A percentile compares a stretch with the other conserved stretches of the same genome.
These are phyloP conservation scores for Amoeboradix gromovi DNA, from an alignment of 371 early-diverging fungal species.

Conservation along the genomic window DNA sequence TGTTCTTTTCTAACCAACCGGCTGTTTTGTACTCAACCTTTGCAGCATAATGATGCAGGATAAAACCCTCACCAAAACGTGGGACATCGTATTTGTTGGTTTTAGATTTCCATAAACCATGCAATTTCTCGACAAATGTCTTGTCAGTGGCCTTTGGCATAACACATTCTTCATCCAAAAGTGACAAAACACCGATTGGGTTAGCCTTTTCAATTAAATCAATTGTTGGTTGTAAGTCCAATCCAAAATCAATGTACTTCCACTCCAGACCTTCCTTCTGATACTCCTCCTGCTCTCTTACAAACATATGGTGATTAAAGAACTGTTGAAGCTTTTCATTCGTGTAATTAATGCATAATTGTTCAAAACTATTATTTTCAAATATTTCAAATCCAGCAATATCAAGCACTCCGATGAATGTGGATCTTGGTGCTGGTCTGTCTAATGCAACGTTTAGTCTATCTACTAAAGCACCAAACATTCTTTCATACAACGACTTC, in stretches of 20 bases:
- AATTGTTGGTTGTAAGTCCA: constrained; percentile 95
- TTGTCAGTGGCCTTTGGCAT: constrained; percentile 92
- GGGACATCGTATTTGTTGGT: constrained; percentile 57
- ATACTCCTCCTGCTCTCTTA: constrained; percentile 96
- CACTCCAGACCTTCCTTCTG: constrained; percentile 87
- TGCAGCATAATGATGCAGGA: constrained; percentile 90
- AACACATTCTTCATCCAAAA: constrained; percentile 97
- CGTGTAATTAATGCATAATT: constrained; percentile 98
- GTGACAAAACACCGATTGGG: constrained; percentile 91
- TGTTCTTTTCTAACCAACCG: constrained; percentile 97
- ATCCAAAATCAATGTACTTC: constrained; percentile 95
- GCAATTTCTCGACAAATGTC: constrained; percentile 77
- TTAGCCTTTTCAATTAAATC: constrained; percentile 83
- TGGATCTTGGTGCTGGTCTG: constrained; percentile 25
- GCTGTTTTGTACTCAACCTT: constrained; percentile 77
- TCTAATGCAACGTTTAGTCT: constrained; percentile 65
- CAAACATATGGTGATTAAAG: constrained; percentile 99
- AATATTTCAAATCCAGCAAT: constrained; percentile 99
- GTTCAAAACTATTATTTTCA: constrained; percentile 91
- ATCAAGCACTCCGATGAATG: constrained; percentile 95
- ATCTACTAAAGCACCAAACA: constrained; percentile 70
- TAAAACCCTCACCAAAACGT: constrained; percentile 70
- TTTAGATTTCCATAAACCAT: constrained; percentile 55
- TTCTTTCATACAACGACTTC: constrained; percentile 81
- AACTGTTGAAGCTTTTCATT: constrained; percentile 99